Base-by-base conservation (phyloP, 805 yeast species). In the Myxozyma nipponensis region DNA sequence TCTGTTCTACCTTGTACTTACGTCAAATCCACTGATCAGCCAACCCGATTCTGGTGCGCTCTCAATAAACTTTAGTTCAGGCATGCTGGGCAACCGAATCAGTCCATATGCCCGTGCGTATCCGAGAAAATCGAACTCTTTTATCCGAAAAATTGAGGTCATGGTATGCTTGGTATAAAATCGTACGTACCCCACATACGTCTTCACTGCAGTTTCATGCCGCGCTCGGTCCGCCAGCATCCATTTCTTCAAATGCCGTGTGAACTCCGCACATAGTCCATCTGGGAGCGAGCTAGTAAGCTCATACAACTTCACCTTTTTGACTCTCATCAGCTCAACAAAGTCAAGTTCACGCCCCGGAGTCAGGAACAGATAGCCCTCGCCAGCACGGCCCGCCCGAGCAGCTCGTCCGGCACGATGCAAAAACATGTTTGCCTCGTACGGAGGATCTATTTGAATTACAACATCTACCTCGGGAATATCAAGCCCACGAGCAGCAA, bases 401-500 rank as follows among this genome's bases (percentile, higher is more conserved):
- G 95, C 98, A 0, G 98, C 88, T 63, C 98, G 77, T 21, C 98
- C 98, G 68, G 91, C 86, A 64, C 98, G 77, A 66, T 93, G 98
- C 39, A 91, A 75, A 63, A 91, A 93, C 64, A 88, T 79, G 63
- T 85, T 95, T 0, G 97, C 87, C 59, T 90, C 96, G 0, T 88
- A 81, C 1, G 98, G 98, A 1, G 98, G 95, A 57, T 93, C 98
- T 22, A 91, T 60, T 65, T 93, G 98, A n/a, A 93, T 71, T 2
- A 91, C 98, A 23, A 90, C 69, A 63, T 93, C 98, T 7, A 93
- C 97, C 47, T 90, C 93, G 0, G 96, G 95, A 25, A 93, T 83
- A 71, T 93, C 98, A 21, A 93, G 78, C 39, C 98, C 98, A 64
- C 98, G 77, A 0, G 98, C 96, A 0, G 98, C 97, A n/a, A 93